Conservation (phyloP, 495 filamentous ascomycete genomes). For the Hyaloscypha variabilis region DNA sequence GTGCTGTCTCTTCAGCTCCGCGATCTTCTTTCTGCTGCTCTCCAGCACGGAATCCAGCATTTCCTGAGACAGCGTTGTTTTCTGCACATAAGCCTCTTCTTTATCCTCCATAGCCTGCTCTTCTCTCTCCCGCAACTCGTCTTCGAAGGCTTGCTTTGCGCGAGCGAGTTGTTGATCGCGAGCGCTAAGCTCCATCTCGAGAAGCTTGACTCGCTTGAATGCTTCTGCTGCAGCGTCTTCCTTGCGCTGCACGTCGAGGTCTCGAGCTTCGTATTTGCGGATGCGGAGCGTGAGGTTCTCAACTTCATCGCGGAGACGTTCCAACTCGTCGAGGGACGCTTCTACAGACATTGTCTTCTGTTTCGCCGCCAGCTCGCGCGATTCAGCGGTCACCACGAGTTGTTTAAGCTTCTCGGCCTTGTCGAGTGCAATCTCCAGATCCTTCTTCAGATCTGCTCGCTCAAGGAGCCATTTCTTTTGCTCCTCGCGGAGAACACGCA, state of each 20-base stretch:
- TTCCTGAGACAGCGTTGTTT: constrained; percentile 36
- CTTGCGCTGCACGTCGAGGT: constrained; percentile 53
- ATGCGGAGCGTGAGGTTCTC: constrained; percentile 57
- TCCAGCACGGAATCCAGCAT: constrained; percentile 53
- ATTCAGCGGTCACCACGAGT: constrained; percentile 62
- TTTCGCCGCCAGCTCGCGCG: constrained; percentile 56
- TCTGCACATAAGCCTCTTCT: neutral
- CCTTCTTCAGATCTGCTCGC: constrained; percentile 50
- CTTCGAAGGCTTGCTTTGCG: constrained; percentile 41
- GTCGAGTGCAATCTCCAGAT: constrained; percentile 50
- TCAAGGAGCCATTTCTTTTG: constrained; percentile 65
- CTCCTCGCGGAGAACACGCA: constrained; percentile 63
- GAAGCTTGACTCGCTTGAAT: constrained; percentile 51
- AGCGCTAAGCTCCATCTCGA: constrained; percentile 52
- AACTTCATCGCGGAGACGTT: constrained; percentile 58
- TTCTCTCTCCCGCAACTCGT: constrained; percentile 38
- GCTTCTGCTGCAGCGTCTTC: constrained; percentile 54
- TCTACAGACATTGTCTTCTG: constrained; percentile 63
- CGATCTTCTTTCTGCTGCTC: constrained; percentile 43
- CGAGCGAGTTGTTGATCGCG: constrained; percentile 50
- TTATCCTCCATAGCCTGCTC: constrained; percentile 28
- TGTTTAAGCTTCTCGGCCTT: constrained; percentile 59
- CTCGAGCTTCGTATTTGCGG: constrained; percentile 58
- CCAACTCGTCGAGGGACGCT: constrained; percentile 59
- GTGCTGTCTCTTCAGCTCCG: constrained; percentile 46